Percentiles rank a stretch among this genome's conserved stretches.
Evolutionary conservation across 2,329 filamentous ascomycete species (phyloP).

Genomic region (Talaromyces sp.): DNA sequence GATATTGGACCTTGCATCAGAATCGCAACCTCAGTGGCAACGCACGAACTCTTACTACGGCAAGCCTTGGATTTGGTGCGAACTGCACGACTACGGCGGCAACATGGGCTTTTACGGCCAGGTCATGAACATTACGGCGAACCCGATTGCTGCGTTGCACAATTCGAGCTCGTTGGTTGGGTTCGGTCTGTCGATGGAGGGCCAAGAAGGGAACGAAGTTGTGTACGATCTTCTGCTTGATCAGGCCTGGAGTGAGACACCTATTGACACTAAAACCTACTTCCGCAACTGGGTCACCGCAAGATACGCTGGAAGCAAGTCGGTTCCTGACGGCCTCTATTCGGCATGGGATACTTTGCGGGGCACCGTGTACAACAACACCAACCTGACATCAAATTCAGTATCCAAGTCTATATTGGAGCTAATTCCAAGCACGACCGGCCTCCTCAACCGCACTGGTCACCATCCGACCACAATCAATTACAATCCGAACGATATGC

Average conservation of each 20-base stretch:
- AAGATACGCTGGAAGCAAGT: conserved; percentile 32
- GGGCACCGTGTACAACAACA: conserved; percentile 45
- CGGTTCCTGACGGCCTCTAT: conserved; percentile 30
- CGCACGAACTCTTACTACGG: conserved; percentile 46
- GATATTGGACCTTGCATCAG: conserved; percentile 47
- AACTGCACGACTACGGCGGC: conserved; percentile 47
- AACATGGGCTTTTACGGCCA: conserved; percentile 48
- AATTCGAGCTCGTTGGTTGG: conserved; percentile 41
- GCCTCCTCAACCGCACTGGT: conserved; percentile 35
- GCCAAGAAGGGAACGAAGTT: conserved; percentile 49
- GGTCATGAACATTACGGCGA: conserved; percentile 43
- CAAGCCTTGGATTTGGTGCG: conserved; percentile 51
- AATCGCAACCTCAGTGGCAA: conserved; percentile 47
- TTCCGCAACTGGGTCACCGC: conserved; percentile 42
- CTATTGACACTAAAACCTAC: conserved; percentile 42
- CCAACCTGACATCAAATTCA: conserved; percentile 34
- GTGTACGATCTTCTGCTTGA: conserved; percentile 47
- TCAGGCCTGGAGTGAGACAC: conserved; percentile 43
- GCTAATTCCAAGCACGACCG: conserved; percentile 37
- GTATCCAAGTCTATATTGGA: conserved; percentile 45
- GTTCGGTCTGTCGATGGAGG: conserved; percentile 46
- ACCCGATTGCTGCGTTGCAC: conserved; percentile 40
- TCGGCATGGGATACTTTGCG: conserved; percentile 44
- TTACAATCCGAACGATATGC: conserved; percentile 36
- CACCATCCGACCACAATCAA: conserved; percentile 38